Base-by-base conservation (phyloP, 2,329 filamentous ascomycete genomes). In the Penicillium palitans region DNA sequence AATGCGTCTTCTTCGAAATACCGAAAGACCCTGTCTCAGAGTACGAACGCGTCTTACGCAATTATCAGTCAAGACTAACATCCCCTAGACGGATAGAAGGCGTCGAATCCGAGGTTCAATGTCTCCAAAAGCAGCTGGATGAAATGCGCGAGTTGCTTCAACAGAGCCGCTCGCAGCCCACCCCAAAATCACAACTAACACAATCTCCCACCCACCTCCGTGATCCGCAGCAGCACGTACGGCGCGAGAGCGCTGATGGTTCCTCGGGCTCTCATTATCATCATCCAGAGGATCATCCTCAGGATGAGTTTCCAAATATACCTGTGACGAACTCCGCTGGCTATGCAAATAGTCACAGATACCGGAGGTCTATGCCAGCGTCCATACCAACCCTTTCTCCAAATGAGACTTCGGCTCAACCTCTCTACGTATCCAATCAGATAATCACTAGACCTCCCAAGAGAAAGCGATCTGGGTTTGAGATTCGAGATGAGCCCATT, bases 1-100 rank as follows among this genome's bases (percentile, higher is more conserved):
- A 65, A 62, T 77, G 74, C 24, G 59, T 74, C 0, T 75, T 75
- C 58, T 73, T 74, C 41, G 71, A 74, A 19, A 62, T 68, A 13
- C 74, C 74, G 0, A 72, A 68, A 52, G 70, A 74, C 44, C 69
- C 70, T 2, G 52, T 65, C 9, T 59, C 58, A 3, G 64, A 70
- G 72, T 74, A 66, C 24, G 69, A 50, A 5, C 47, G 2, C 7
- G 25, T 17, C n/a, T 24, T 35, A 21, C 7, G 5, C 24, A 29
- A 4, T 21, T 35, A 13, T 5, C 17, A 45, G 35, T 9, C 45
- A 10, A 25, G 12, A 15, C 40, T 59, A 17, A 63, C n/a, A 25
- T 25, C 0, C 9, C 29, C 15, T 49, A 75, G 73, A 41, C 65
- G 70, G 59, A 55, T 76, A 2, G 70, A 74, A 54, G 64, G 62